Base-by-base conservation (phyloP, 2,329 filamentous ascomycete species). In the Clarireedia paspali region DNA sequence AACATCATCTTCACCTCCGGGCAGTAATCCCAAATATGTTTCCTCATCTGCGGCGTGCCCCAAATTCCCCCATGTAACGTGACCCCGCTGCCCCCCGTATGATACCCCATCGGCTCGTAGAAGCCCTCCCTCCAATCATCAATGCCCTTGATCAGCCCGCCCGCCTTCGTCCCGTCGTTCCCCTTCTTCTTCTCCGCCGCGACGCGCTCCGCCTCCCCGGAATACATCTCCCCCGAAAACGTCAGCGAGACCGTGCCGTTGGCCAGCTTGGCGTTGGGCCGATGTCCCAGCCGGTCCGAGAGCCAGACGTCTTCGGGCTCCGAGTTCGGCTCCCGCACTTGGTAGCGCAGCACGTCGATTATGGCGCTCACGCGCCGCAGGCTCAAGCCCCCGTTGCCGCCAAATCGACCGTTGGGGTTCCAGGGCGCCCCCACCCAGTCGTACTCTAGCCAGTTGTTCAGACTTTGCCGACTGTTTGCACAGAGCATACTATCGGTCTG, bases 1-100 rank as follows among this genome's bases (percentile, higher is more conserved):
- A 82, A 66, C 47, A 74, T 79, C 73, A 82, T 78, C 71, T 81
- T 82, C 30, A 82, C 72, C 65, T 83, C 80, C 1, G 80, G 80
- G 58, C 79, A 82, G 66, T 82, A 82, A 27, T 75, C 71, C 75
- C 76, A 81, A 44, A 82, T 76, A 58, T 80, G 74, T 58, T 72
- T 72, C 26, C 80, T 70, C 64, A 71, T 62, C 59, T 73, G 70
- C 0, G 74, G 74, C 4, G 70, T 73, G 26, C 76, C 76, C 78
- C 78, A 82, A 42, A 81, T 74, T 1, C 67, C 69, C 10, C 62
- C 57, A 58, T 78, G 75, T 17, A 81, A 67, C 52, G 65, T 72
- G 12, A 64, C 64, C 48, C 79, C 79, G 53, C 74, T 74, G 6
- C 74, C 74, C 23, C 78, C 78, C 1, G 76, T 78, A 64, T 83